Conservation (phyloP, 2,329 filamentous ascomycete species). For the Penicillium sp. region DNA sequence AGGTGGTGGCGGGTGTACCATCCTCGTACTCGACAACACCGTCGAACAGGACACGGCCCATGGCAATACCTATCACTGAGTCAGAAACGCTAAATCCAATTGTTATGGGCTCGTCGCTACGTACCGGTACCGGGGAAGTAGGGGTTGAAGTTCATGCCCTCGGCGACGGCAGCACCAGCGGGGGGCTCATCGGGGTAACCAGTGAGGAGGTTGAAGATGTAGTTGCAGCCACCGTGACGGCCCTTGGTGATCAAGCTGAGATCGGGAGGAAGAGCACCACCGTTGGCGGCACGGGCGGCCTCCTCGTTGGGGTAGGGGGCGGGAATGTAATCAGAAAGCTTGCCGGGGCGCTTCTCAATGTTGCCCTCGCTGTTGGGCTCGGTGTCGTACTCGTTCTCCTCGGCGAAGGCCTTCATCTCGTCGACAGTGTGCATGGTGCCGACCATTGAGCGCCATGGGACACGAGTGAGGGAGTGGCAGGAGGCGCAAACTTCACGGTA, state of each 20-base stretch:
- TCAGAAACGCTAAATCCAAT: constrained; percentile 13
- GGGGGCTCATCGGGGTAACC: constrained; percentile 97
- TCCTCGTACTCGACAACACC: constrained; percentile 98
- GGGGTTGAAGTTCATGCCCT: constrained; percentile 98
- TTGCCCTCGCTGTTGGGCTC: constrained; percentile 98
- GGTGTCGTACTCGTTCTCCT: constrained; percentile 97
- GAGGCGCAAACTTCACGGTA: constrained; percentile 98
- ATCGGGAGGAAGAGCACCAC: constrained; percentile 95
- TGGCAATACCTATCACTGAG: constrained; percentile 66
- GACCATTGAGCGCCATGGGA: constrained; percentile 90
- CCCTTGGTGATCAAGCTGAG: constrained; percentile 97
- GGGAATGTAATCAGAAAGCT: constrained; percentile 96
- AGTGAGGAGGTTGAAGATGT: constrained; percentile 95
- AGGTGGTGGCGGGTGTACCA: constrained; percentile 86
- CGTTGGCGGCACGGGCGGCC: constrained; percentile 95
- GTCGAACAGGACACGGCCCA: constrained; percentile 98
- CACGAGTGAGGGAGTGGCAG: constrained; percentile 93
- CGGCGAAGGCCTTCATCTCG: constrained; percentile 94
- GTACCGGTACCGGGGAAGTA: constrained; percentile 96
- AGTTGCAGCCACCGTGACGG: constrained; percentile 95
- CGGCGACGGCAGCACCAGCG: constrained; percentile 78
- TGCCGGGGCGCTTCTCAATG: constrained; percentile 97
- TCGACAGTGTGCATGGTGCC: constrained; percentile 92
- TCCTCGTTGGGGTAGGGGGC: constrained; percentile 98
- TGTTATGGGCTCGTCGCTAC: constrained; percentile 11